Evolutionary conservation across 148 eudicot species (phyloP), one percentile per base, ranked within the genome.

Genomic region (Fagopyrum tataricum): DNA sequence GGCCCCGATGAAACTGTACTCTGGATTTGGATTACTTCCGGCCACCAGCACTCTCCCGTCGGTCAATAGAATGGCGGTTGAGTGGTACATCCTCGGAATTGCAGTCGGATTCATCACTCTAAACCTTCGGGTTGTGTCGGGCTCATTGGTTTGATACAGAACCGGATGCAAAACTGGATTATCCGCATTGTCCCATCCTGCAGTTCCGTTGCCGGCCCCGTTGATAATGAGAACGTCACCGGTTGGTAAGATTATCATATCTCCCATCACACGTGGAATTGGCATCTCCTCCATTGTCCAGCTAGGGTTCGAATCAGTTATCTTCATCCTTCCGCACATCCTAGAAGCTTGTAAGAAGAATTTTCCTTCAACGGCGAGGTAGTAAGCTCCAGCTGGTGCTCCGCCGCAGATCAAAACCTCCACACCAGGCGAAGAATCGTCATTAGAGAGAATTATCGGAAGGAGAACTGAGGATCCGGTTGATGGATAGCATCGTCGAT

Each of bases 391-490:
- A 2, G 82, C 84, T 6, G 70, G 74, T 0, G 96, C 89, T 0
- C 98, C 98, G 4, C 98, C 98, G 75, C 98, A 95, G 0, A 95
- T 67, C 88, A 95, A 76, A 17, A 95, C 79, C 80, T 91, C 97
- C 31, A 86, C 76, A 53, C 40, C 82, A 52, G 83, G 80, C 52
- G 53, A 41, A 43, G 39, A 20, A 7, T 43, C 73, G 4, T 31
- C 44, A 6, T 8, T 17, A 14, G 7, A 24, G 40, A 11, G 20
- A 46, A 59, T 40, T 55, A 94, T 20, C 0, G 98, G 98, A 1
- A 94, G 76, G 52, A 94, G 53, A 0, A 87, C 89, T 0, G 97
- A 91, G 11, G 97, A 88, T 3, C 98, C 97, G 0, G 98, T 88
- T 0, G 96, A 84, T 5, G 98, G 98, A 76, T 91, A 95, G 37